Base-by-base conservation (phyloP, 1,139 yeast species). In the Candida frijolesensis region DNA sequence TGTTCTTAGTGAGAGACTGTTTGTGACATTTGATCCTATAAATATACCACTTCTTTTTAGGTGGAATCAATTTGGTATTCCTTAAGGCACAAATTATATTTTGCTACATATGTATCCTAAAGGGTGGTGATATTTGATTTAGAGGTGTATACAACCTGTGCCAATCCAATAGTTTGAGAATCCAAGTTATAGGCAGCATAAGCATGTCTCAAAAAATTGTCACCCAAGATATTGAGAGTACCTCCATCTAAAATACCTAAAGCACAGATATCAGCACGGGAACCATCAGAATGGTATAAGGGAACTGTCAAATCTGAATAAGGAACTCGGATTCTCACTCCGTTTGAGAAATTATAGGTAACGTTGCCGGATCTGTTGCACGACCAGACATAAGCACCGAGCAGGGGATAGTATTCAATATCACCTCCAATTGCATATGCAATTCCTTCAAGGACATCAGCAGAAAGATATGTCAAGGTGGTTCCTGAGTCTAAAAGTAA, bases 151-250 rank as follows among this genome's bases (percentile, higher is more conserved):
- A 66, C 66, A 7, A 84, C 85, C 56, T 79, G 86, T 1, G 91
- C 96, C 48, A 89, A 48, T 1, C 84, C 82, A 27, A 89, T 69
- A 60, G 80, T 80, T 49, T 71, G 63, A 52, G 76, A 77, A 29
- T 84, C 89, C 56, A 87, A 68, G 64, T 89, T 92, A 58, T 80
- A 88, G 45, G 87, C 94, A 48, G 84, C 79, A 62, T 88, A 88
- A 8, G 87, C 89, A 44, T 80, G 72, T 49, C 87, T 76, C 60
- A 89, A 67, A 67, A 88, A 83, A 15, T 82, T 77, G 65, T 87
- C 94, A 46, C 96, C 96, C 8, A 87, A 57, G 41, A 66, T 54
- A 22, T 61, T 52, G 48, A 51, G 57, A 32, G 41, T 46, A 3
- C 18, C 25, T 12, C 42, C 34, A 12, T 10, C 3, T 15, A 35